These are phyloP conservation scores for Sungouiozyma ichnusensis DNA, from an alignment of 805 yeast species.

Conservation along the genomic window DNA sequence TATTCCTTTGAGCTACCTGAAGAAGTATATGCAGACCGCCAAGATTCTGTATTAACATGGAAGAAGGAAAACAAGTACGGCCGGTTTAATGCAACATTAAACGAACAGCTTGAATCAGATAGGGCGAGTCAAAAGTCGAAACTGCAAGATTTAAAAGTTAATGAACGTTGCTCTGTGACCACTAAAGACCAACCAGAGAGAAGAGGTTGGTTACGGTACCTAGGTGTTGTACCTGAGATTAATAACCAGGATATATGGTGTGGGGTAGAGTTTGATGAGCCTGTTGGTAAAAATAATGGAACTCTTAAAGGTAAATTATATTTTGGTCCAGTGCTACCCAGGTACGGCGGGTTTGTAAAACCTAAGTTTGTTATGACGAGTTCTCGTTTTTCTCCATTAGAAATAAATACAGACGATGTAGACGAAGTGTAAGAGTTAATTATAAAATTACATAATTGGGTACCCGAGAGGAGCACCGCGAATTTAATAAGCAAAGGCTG, in stretches of 20 bases:
- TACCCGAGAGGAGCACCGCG: not conserved
- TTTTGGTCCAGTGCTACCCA: constrained; percentile 42
- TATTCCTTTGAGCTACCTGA: constrained; percentile 14
- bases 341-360: constrained; percentile 70
- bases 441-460: not conserved
- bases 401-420: constrained; percentile 32
- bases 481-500: not conserved
- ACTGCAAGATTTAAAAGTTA: constrained; percentile 32
- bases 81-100: constrained; percentile 49
- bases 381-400: constrained; percentile 38
- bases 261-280: constrained; percentile 78
- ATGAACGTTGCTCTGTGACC: constrained; percentile 43
- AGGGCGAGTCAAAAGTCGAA: constrained; percentile 22
- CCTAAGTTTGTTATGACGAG: constrained; percentile 61
- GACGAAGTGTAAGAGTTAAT: constrained; percentile 32
- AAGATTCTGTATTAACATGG: constrained; percentile 66
- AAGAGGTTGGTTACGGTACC: constrained; percentile 57
- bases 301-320: constrained; percentile 47
- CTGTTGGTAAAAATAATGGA: constrained; percentile 83
- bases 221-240: constrained; percentile 60
- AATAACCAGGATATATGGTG: constrained; percentile 49
- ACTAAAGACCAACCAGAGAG: constrained; percentile 29
- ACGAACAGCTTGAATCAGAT: constrained; percentile 22
- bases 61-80: constrained; percentile 62
- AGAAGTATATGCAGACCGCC: constrained; percentile 39